Conservation (phyloP, 257 asterid species). For the Solanum paucissectum region DNA sequence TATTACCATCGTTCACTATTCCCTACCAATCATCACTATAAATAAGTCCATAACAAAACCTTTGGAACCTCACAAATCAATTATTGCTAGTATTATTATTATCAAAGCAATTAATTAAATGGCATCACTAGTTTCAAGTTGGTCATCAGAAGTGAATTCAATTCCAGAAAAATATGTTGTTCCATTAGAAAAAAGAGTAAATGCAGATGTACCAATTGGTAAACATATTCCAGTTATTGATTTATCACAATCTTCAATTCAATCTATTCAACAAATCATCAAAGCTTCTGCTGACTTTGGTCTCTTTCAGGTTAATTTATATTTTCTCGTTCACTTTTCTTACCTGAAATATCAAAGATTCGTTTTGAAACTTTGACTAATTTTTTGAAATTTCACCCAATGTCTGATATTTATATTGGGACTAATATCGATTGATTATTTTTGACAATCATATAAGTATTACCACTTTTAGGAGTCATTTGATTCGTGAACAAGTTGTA, state of each 20-base stretch:
- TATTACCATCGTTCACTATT: not conserved
- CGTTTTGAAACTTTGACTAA: fast-evolving
- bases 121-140: slow-evolving; percentile 5
- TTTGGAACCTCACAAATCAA: not conserved
- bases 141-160: not conserved
- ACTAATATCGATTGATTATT: not conserved
- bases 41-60: not conserved
- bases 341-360: not conserved
- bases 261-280: not conserved
- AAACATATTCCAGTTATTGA: slow-evolving; percentile 5
- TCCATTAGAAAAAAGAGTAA: not conserved
- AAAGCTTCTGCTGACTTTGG: slow-evolving; percentile 7
- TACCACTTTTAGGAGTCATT: not conserved
- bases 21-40: not conserved
- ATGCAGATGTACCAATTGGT: not conserved
- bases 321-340: not conserved
- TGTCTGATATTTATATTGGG: not conserved
- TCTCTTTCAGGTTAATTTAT: not conserved
- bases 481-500: not conserved
- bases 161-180: not conserved
- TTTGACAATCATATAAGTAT: not conserved
- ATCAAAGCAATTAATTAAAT: not conserved
- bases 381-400: fast-evolving
- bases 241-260: not conserved
- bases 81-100: not conserved